Conservation (phyloP, 2,329 filamentous ascomycete genomes). For the Fusarium sp. region DNA sequence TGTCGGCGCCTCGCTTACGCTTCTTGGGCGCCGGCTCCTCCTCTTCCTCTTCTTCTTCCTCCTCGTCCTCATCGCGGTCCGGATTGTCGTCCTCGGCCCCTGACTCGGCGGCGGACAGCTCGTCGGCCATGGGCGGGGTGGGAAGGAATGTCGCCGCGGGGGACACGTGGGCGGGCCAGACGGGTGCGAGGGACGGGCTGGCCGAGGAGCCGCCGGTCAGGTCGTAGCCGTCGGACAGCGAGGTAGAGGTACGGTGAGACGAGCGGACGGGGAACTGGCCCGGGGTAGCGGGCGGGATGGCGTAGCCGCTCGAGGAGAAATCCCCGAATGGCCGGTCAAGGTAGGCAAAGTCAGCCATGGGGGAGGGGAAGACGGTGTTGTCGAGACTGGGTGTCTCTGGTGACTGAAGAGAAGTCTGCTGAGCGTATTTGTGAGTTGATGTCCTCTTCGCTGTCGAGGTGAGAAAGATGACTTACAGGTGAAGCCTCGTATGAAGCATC, state of each 20-base stretch:
- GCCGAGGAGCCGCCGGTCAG: constrained; percentile 18
- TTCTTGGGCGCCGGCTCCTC: constrained; percentile 22
- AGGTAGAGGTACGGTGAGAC: constrained; percentile 27
- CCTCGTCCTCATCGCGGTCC: constrained; percentile 13
- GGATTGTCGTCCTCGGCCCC: constrained; percentile 29
- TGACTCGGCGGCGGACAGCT: constrained; percentile 33
- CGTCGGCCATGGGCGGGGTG: constrained; percentile 40
- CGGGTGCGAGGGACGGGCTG: constrained; percentile 23
- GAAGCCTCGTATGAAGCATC: constrained; percentile 34
- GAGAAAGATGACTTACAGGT: constrained; percentile 22
- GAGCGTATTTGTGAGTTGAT: neutral
- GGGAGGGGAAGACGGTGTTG: constrained; percentile 39
- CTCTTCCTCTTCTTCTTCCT: constrained; percentile 14
- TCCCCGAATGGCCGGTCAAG: constrained; percentile 37
- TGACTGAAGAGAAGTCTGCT: constrained; percentile 35
- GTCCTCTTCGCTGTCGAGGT: neutral
- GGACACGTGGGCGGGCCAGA: constrained; percentile 40
- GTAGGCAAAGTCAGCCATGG: constrained; percentile 38
- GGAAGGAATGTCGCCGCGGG: constrained; percentile 36
- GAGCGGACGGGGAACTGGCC: constrained; percentile 32
- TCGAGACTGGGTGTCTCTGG: constrained; percentile 39
- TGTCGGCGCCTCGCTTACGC: constrained; percentile 25
- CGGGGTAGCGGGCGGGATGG: constrained; percentile 25
- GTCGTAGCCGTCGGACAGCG: constrained; percentile 36
- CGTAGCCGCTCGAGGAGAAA: constrained; percentile 32